Base-by-base conservation (phyloP, 495 filamentous ascomycete genomes). In the Bryoglossum gracile region DNA sequence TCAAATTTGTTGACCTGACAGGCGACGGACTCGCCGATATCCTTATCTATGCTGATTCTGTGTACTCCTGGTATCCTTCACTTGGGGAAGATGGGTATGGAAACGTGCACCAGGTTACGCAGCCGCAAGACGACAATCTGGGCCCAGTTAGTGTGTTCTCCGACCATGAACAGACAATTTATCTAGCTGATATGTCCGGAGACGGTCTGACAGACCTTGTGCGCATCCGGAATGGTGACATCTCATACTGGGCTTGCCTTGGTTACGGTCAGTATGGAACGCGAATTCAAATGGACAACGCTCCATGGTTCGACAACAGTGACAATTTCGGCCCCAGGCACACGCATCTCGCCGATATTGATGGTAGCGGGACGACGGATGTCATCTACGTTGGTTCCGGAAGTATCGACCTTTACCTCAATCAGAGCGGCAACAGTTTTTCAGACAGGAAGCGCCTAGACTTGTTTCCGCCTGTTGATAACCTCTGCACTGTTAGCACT, bases 241-340 rank as follows among this genome's bases (percentile, higher is more conserved):
- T 68, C 1, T 54, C 38, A 26, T 68, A 66, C 43, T 69, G 61
- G 64, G 61, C 68, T 0, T 65, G 59, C 24, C 11, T 58, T 1
- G 68, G 68, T 0, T 58, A 69, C 28, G 67, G 67, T 0, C 0
- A 19, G 2, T 71, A 69, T 45, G 68, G 65, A 0, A 30, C 19
- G 0, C 58, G 52, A 16, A 51, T 68, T 16, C 43, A 28, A 4
- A 68, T 70, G 67, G 51, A 49, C 22, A 59, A 67, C 33, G 22
- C 64, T 1, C 65, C 64, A 0, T 28, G 2, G 0, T 41, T 67
- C 3, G 65, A 60, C 23, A 4, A 3, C 14, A 10, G 19, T 4
- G 58, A 62, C 6, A 2, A 4, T 3, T 67, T 61, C 35, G 21
- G 25, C 13, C 48, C 1, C 6, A 9, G 16, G 1, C 51, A 53